Evolutionary conservation across 2,329 filamentous ascomycete species (phyloP).

Genomic region (Neofusicoccum kwambonambiense): DNA sequence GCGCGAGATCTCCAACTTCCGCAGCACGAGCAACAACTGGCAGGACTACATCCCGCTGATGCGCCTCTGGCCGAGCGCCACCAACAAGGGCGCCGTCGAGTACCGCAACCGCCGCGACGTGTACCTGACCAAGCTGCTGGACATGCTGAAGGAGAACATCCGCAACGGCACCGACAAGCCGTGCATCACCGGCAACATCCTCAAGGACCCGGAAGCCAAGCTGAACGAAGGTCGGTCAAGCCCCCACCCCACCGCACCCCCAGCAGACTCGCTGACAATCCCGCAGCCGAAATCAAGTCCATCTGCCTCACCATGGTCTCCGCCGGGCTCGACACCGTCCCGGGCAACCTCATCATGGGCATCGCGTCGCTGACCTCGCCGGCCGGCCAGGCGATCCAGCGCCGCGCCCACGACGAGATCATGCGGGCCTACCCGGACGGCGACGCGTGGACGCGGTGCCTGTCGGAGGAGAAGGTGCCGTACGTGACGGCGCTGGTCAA

Average conservation of each 20-base stretch:
- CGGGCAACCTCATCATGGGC: conserved; percentile 76
- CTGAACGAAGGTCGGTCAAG: conserved; percentile 59
- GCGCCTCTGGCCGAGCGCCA: conserved; percentile 62
- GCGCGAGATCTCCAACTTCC: conserved; percentile 70
- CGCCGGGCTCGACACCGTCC: conserved; percentile 77
- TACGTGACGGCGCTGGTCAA: conserved; percentile 78
- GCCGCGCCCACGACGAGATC: conserved; percentile 68
- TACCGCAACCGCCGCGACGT: conserved; percentile 68
- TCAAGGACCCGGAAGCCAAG: conserved; percentile 68
- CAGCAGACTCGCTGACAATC: too few relatives aligned
- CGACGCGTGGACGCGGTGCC: conserved; percentile 73
- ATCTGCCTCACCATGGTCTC: conserved; percentile 82
- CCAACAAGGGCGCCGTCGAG: conserved; percentile 57
- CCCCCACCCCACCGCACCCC: neutral
- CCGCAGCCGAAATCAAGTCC: conserved; percentile 69
- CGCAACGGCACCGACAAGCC: conserved; percentile 63
- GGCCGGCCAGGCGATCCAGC: conserved; percentile 68
- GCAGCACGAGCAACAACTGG: conserved; percentile 80
- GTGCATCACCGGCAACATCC: conserved; percentile 68
- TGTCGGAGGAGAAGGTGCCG: conserved; percentile 71
- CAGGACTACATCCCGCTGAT: conserved; percentile 80
- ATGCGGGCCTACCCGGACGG: conserved; percentile 68
- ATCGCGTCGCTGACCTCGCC: conserved; percentile 71
- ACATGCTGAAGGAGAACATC: conserved; percentile 61
- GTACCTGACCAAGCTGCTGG: conserved; percentile 60